Conservation (phyloP, 768 basidiomycete genomes). For the Lactifluus volemus region DNA sequence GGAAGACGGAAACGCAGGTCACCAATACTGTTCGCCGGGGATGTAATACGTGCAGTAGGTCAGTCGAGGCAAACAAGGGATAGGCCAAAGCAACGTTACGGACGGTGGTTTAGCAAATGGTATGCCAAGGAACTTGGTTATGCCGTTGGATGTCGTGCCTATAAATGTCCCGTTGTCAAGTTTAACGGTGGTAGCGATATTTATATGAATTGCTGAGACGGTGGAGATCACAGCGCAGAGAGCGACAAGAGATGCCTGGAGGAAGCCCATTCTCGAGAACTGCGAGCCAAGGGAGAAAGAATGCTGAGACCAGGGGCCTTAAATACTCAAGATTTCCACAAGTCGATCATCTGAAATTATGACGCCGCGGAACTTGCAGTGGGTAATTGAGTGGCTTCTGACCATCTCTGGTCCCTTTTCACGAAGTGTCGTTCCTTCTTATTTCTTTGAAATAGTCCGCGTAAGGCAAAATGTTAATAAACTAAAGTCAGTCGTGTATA, state of each 20-base stretch:
- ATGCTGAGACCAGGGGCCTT: neutral
- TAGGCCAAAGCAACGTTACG: neutral
- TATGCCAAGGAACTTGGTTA: constrained; percentile 31
- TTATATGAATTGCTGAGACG: neutral
- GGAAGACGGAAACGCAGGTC: constrained; percentile 4
- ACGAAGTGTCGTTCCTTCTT: too few relatives aligned
- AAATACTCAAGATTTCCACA: too few relatives aligned
- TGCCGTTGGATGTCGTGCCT: constrained; percentile 22
- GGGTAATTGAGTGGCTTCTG: too few relatives aligned
- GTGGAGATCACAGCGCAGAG: neutral
- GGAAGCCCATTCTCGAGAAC: neutral
- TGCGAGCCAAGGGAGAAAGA: too few relatives aligned
- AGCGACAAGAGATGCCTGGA: neutral
- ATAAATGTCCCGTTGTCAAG: constrained; percentile 26
- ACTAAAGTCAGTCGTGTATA: too few relatives aligned
- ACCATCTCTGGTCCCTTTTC: too few relatives aligned
- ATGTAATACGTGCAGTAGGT: neutral
- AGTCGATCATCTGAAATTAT: too few relatives aligned
- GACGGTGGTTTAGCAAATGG: constrained; percentile 35
- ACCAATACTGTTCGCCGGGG: constrained; percentile 21
- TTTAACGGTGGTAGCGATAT: constrained; percentile 12
- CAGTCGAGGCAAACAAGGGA: neutral
- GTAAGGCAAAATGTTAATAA: too few relatives aligned
- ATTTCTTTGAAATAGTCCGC: too few relatives aligned
- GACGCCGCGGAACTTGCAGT: too few relatives aligned